Evolutionary conservation across 225 moss, liverwort and hornwort species (phyloP).

Genomic region (Polytrichum formosum): DNA sequence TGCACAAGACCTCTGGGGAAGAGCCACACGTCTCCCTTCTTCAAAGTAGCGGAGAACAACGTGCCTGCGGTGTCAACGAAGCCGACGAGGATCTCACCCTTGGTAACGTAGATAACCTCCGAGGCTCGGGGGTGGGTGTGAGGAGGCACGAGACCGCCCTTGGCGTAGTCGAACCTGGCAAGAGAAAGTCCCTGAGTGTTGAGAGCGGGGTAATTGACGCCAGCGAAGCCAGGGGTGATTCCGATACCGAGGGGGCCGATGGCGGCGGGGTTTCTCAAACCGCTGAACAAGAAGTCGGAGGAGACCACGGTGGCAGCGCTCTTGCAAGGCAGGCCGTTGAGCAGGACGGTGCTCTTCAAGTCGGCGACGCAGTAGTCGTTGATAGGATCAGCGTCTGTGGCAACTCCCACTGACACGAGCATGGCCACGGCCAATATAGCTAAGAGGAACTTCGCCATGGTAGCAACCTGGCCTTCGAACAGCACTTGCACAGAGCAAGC

Average conservation of each 20-base stretch:
- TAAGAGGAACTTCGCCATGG: no score
- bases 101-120: constrained; percentile 1
- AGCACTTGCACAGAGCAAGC: no score
- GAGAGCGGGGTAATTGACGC: constrained; percentile 13
- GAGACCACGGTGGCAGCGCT: background rate
- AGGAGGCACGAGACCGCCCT: constrained; percentile 8
- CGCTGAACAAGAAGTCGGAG: constrained; percentile 7
- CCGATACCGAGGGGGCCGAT: constrained; percentile 6
- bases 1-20: constrained; percentile 13
- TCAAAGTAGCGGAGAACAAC: constrained; percentile 6
- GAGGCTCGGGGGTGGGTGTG: constrained; percentile 14
- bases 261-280: background rate
- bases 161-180: constrained; percentile 12
- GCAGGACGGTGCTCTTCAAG: background rate
- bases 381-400: constrained; percentile 5
- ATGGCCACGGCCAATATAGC: background rate
- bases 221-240: constrained; percentile 5
- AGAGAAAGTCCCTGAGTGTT: constrained; percentile 7
- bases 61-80: constrained; percentile 5
- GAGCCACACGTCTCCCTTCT: constrained; percentile 6
- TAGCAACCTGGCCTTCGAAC: no score
- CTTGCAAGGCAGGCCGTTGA: constrained; percentile 10
- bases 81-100: constrained; percentile 6
- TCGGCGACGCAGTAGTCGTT: constrained; percentile 2
- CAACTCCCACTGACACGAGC: background rate